Base-by-base conservation (phyloP, 2,329 filamentous ascomycete species). In the Cladosporium cucumerinum region DNA sequence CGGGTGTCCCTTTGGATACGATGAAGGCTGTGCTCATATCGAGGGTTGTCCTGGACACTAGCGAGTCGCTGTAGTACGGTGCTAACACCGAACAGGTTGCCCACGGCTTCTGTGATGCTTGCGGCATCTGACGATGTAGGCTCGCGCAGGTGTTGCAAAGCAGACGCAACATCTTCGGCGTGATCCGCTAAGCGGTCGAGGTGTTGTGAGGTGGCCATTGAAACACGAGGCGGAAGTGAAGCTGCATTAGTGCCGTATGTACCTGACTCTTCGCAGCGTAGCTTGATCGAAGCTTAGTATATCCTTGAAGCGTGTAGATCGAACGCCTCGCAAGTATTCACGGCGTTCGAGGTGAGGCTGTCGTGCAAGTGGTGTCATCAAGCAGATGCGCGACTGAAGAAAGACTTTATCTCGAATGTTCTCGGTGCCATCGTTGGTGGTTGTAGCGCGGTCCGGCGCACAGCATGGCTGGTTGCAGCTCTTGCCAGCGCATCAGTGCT, bases 21-120 rank as follows among this genome's bases (percentile, higher is more conserved):
- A 52, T 72, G 68, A 66, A 80, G 77, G 32, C 74, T 76, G 46
- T 72, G 71, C 21, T 72, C 76, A 71, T 80, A 78, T 21, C 72
- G 76, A 34, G 76, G 75, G 64, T 78, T 72, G 18, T 76, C 74
- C 32, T 82, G 74, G 28, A 79, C 73, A 57, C 77, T 76, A 48
- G 84, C 79, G 48, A 87, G 75, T 48, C 76, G 76, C 51, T 80
- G 80, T 30, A 87, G 76, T 11, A 77, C 78, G 57, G 80, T 78
- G 64, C 83, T 83, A 72, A 87, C 82, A 61, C 79, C 79, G 71
- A 84, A 86, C 26, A 87, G 78, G 66, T 85, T 80, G 63, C 82
- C 80, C 61, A 87, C 83, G 32, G 83, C 74, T 36, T 77, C 78
- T 30, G 83, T 84, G 69, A 87, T 83, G 51, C 84, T 82, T 30